These are phyloP conservation scores for Wickerhamomyces pijperi DNA, from an alignment of 805 yeast species.

Conservation along the genomic window DNA sequence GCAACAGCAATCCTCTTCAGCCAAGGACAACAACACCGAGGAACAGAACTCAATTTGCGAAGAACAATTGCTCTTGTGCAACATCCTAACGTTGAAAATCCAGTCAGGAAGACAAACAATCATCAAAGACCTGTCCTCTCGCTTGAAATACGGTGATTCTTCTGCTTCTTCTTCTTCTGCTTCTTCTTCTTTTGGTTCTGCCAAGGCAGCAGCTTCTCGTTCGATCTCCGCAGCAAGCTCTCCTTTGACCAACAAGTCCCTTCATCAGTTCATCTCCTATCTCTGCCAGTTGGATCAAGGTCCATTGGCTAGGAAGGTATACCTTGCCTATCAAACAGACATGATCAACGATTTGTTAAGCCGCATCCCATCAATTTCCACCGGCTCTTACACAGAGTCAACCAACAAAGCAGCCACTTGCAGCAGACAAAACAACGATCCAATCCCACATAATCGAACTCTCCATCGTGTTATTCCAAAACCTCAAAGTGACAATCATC, in stretches of 20 bases:
- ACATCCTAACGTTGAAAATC: conserved; percentile 23
- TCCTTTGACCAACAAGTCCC: no score
- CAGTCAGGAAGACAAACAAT: conserved; percentile 21
- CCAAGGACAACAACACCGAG: no score
- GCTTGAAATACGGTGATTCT: conserved; percentile 20
- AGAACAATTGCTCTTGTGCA: conserved; percentile 22
- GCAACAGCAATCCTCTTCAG: no score
- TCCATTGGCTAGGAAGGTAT: conserved; percentile 30
- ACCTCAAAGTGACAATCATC: conserved; percentile 44
- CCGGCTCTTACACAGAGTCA: conserved; percentile 28
- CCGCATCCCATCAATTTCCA: conserved; percentile 32
- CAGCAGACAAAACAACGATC: conserved; percentile 11
- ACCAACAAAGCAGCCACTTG: no score
- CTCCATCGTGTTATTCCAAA: conserved; percentile 51
- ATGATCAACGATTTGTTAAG: conserved; percentile 36
- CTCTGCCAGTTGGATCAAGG: no score
- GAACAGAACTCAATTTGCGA: conserved; percentile 1
- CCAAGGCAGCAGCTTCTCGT: conserved; percentile 33
- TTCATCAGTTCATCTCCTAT: no score
- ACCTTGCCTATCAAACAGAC: conserved; percentile 35
- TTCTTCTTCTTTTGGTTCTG: conserved; percentile 22
- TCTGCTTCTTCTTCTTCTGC: conserved; percentile 17
- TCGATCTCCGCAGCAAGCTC: no score
- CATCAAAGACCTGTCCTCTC: conserved; percentile 23
- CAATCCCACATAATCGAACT: conserved; percentile 46